Evolutionary conservation across 495 filamentous ascomycete species (phyloP), one percentile per base, ranked within the genome.

Genomic region (Podospora tetraspora): DNA sequence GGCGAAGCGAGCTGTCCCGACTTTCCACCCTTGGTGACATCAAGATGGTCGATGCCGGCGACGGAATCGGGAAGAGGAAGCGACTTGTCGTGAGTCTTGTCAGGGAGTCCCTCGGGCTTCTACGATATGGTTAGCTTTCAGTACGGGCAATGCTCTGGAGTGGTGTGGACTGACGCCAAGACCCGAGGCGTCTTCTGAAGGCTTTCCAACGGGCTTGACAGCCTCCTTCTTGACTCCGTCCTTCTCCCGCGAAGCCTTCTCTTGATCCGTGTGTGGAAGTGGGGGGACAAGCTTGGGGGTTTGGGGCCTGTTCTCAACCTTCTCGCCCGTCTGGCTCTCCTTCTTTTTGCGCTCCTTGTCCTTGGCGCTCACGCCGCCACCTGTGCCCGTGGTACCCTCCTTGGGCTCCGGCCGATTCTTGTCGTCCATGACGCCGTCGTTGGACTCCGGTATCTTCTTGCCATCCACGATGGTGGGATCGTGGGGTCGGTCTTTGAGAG

Each of bases 351-450:
- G 83, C 56, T 88, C 89, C 76, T 90, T 92, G 61, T 87, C 85
- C 79, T 96, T 96, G 74, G 91, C 90, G 66, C 89, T 91, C 22
- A 96, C 90, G 23, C 93, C 93, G 27, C 92, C 92, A 71, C 92
- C 91, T 0, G 91, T 95, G 11, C 93, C 93, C 12, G 91, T 90
- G 57, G 92, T 94, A 25, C 93, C 93, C 73, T 91, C 84, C 74
- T 92, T 94, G 10, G 93, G 91, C 32, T 86, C 84, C 19, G 79
- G 73, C 62, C 92, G 83, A 73, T 91, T 79, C 58, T 88, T 90
- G 76, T 97, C 92, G 73, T 95, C 89, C 93, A 97, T 97, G 22
- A 97, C 93, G 16, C 93, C 92, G 76, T 94, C 90, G 70, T 94
- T 92, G 29, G 87, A 86, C 64, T 89, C 84, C 19, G 91, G 92